Evolutionary conservation across 2,329 filamentous ascomycete species (phyloP), one percentile per base, ranked within the genome.

Genomic region (Colletotrichum lini): DNA sequence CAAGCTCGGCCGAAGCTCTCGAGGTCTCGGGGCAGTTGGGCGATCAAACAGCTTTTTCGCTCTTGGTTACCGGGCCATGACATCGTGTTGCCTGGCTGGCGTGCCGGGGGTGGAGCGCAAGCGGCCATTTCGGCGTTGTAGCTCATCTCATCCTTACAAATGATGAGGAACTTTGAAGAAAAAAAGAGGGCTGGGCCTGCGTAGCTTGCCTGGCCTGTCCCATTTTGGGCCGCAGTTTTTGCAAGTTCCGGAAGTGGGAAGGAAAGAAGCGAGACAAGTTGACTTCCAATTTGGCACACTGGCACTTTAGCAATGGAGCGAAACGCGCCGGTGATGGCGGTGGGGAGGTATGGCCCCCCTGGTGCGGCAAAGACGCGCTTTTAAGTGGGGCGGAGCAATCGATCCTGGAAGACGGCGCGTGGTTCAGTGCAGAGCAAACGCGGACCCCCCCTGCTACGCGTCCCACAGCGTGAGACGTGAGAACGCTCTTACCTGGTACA

Each of bases 401-500:
- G 44, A 47, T 18, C 26, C 26, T 42, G 35, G 13, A 18, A 57
- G 62, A 30, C n/a, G 49, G 66, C 59, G 50, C 62, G 66, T 57
- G 60, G 52, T 68, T 62, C 35, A 52, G 59, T 18, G 47, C 30
- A 42, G 52, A 65, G 63, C 38, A 72, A 72, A 73, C 68, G 70
- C 67, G 67, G 66, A 47, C 10, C 26, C 53, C 62, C 60, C 70
- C 66, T 59, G 38, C 38, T 58, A 74, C 70, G 71, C 70, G 70
- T 67, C 62, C 65, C 65, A 58, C 56, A 45, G 38, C 57, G 57
- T 35, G 52, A 49, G 45, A 61, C 70, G 60, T 71, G 72, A 70
- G 56, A 59, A 62, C 50, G 56, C 53, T 50, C 52, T 56, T 57
- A 45, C 60, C 62, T 62, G 65, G 56, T 73, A 73, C 71, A 74